These are phyloP conservation scores for Trichothecium sympodiale DNA, from an alignment of 2,329 filamentous ascomycete species.

Conservation along the genomic window DNA sequence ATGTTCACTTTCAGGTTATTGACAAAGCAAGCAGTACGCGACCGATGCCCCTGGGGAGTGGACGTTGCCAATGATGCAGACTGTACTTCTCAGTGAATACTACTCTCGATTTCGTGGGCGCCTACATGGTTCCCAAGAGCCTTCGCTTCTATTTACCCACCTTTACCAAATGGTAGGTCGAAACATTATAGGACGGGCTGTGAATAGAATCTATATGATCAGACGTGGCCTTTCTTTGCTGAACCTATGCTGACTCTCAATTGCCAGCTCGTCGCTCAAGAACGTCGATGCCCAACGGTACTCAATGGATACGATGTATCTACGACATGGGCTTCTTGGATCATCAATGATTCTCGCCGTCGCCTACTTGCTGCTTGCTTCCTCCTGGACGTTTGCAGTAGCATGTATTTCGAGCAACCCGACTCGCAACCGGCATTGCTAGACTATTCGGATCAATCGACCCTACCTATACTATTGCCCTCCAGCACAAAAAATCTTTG, in stretches of 20 bases:
- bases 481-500: slow-evolving; percentile 33
- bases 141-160: slow-evolving; percentile 37
- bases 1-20: not conserved
- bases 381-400: slow-evolving; percentile 43
- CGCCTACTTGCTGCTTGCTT: slow-evolving; percentile 47
- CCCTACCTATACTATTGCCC: slow-evolving; percentile 34
- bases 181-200: no score
- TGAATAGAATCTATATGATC: slow-evolving; percentile 5
- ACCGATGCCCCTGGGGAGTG: slow-evolving; percentile 21
- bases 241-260: slow-evolving; percentile 4
- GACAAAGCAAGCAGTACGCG: slow-evolving; percentile 23
- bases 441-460: slow-evolving; percentile 21
- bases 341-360: slow-evolving; percentile 38
- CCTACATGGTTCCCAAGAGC: slow-evolving; percentile 30
- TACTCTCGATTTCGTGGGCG: slow-evolving; percentile 44
- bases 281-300: slow-evolving; percentile 14
- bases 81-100: slow-evolving; percentile 42
- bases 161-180: slow-evolving; percentile 45
- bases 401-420: slow-evolving; percentile 41
- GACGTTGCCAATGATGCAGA: slow-evolving; percentile 39
- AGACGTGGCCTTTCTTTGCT: slow-evolving; percentile 19
- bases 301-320: no score
- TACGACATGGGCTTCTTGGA: slow-evolving; percentile 23
- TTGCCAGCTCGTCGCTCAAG: slow-evolving; percentile 1
- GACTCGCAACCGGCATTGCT: slow-evolving; percentile 21